Conservation (phyloP, 192 early-diverging fungal genomes). For the Dissophora globulifera region DNA sequence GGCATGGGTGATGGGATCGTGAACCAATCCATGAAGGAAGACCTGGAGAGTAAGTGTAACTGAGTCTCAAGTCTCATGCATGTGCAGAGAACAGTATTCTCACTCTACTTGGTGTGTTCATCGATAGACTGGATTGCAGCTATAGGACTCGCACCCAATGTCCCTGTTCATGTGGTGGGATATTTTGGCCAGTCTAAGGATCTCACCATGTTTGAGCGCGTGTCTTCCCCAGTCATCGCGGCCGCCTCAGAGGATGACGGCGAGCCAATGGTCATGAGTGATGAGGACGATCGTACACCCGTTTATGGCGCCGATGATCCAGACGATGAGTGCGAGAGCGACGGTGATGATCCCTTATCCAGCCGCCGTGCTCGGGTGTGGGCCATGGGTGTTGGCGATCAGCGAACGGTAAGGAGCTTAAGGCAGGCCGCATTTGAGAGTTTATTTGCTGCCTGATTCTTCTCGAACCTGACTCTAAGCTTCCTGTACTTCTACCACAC, state of each 20-base stretch:
- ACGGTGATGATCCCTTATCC: no score
- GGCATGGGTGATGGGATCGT: constrained; percentile 48
- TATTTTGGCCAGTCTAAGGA: constrained; percentile 35
- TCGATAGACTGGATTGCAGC: constrained; percentile 22
- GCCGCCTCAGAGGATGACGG: no score
- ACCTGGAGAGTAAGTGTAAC: constrained; percentile 33
- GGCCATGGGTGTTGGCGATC: no score
- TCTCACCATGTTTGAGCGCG: constrained; percentile 26
- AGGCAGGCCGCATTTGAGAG: no score
- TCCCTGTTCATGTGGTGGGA: constrained; percentile 26
- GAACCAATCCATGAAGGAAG: constrained; percentile 46
- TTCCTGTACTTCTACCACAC: no score
- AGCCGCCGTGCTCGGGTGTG: no score
- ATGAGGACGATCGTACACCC: constrained; percentile 4
- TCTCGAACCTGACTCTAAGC: no score
- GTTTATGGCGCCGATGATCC: neutral
- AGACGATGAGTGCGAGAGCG: no score
- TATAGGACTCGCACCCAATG: constrained; percentile 14
- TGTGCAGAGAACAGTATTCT: no score
- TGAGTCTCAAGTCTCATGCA: no score
- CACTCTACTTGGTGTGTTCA: neutral
- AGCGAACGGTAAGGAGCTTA: no score
- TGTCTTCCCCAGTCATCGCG: neutral
- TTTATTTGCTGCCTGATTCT: no score
- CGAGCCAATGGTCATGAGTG: neutral